Conservation (phyloP, 176 grass and related monocot genomes). For the Paspalum notatum region DNA sequence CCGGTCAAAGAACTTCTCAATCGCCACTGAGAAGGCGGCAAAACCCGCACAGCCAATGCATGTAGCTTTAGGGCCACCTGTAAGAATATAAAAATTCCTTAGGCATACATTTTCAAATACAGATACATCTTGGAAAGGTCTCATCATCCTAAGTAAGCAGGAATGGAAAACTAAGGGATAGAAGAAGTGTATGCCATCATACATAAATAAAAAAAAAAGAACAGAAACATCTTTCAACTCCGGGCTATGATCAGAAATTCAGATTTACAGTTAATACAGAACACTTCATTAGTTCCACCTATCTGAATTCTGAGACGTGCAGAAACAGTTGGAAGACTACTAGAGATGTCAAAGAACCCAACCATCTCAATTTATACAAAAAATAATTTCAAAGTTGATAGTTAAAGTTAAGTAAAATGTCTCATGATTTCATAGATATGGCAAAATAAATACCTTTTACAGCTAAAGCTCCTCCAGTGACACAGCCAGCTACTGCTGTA, state of each 20-base stretch:
- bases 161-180: neutral
- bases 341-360: neutral
- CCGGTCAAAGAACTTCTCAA: constrained; percentile 93
- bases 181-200: neutral
- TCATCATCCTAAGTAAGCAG: neutral
- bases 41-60: constrained; percentile 91
- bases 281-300: constrained; percentile 10
- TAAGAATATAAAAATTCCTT: constrained; percentile 44
- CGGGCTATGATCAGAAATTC: constrained; percentile 18
- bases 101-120: constrained; percentile 24
- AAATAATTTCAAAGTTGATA: neutral
- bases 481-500: constrained; percentile 83
- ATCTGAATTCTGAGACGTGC: constrained; percentile 13
- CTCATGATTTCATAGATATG: neutral
- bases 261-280: neutral
- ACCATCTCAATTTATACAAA: constrained; percentile 18
- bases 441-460: constrained; percentile 62
- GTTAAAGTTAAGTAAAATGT: neutral
- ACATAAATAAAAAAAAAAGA: neutral
- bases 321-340: neutral
- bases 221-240: neutral
- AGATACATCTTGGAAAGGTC: neutral
- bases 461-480: constrained; percentile 86
- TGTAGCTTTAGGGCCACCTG: constrained; percentile 88
- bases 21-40: constrained; percentile 84